phyloP scores from a whole-genome alignment of 495 filamentous ascomycete species.

The Penicillium waksmanii region DNA sequence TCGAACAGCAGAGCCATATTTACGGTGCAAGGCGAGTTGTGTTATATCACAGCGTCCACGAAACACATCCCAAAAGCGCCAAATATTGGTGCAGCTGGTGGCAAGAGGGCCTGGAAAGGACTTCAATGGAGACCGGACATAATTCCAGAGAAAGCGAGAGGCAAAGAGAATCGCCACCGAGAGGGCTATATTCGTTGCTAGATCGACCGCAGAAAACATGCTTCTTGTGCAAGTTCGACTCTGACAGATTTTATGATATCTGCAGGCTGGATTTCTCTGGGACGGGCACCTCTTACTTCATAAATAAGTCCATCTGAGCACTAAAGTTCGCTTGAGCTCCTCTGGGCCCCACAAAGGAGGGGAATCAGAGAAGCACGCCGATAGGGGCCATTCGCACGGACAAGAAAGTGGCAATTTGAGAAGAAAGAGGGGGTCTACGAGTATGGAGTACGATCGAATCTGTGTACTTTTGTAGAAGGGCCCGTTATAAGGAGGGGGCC shows the following conservation, averaged over 20 bases:
- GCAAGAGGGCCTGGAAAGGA: constrained; percentile 31
- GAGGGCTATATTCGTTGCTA: constrained; percentile 14
- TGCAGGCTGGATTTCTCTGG: background rate
- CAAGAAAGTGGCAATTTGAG: constrained; percentile 1
- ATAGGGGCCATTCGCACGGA: background rate
- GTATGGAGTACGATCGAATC: background rate
- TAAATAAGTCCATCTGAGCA: background rate
- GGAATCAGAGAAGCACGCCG: background rate
- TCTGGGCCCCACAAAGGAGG: constrained; percentile 1
- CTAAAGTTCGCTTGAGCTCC: background rate
- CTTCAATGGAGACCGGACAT: constrained; percentile 28
- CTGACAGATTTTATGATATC: background rate
- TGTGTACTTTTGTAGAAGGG: background rate
- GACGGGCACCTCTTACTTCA: background rate
- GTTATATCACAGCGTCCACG: constrained; percentile 32
- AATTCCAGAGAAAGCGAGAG: constrained; percentile 29
- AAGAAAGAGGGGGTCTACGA: background rate
- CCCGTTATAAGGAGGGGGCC: too few relatives aligned
- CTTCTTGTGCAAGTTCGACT: background rate
- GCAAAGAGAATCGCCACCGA: constrained; percentile 17
- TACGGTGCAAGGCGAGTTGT: constrained; percentile 35
- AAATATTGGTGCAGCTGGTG: constrained; percentile 32
- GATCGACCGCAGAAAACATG: constrained; percentile 12
- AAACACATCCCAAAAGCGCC: constrained; percentile 33
- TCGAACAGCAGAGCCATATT: constrained; percentile 38